A percentile compares a stretch with the other conserved stretches of the same genome.
These are phyloP conservation scores for Leccinellum luteum DNA, from an alignment of 768 basidiomycete genomes.

Conservation along the genomic window DNA sequence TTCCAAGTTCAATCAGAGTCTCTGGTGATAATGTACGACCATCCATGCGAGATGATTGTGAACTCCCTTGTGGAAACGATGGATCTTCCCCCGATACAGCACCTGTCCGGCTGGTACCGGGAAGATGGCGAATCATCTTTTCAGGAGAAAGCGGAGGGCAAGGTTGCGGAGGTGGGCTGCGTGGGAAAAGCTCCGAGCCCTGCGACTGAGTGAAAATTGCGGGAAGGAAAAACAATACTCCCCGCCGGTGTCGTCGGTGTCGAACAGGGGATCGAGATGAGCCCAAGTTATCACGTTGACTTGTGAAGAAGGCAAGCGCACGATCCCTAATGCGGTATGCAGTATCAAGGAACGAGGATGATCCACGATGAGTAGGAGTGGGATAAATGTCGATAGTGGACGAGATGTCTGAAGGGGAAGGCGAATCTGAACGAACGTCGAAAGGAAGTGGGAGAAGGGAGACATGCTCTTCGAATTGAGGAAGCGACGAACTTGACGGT, in stretches of 20 bases:
- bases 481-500: conserved; percentile 47
- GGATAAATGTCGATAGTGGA: conserved; percentile 42
- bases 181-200: conserved; percentile 28
- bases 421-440: conserved; percentile 55
- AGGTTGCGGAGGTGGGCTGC: conserved; percentile 32
- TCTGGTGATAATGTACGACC: conserved; percentile 28
- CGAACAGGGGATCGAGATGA: conserved; percentile 48
- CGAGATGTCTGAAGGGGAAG: conserved; percentile 49
- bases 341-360: conserved; percentile 47
- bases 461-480: conserved; percentile 48
- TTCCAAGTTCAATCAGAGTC: conserved; percentile 30
- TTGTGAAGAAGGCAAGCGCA: conserved; percentile 44
- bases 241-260: conserved; percentile 47
- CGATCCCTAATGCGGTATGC: conserved; percentile 58
- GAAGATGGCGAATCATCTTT: conserved; percentile 40
- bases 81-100: conserved; percentile 18
- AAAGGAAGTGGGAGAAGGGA: conserved; percentile 64
- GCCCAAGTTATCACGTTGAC: conserved; percentile 35
- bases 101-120: conserved; percentile 36
- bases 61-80: conserved; percentile 27
- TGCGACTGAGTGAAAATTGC: conserved; percentile 64
- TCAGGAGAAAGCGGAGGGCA: conserved; percentile 37
- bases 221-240: conserved; percentile 79
- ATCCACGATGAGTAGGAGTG: conserved; percentile 36
- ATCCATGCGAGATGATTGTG: conserved; percentile 29